Evolutionary conservation across 129 eudicot genomes (phyloP).

Genomic region (Escallonia rubra): DNA sequence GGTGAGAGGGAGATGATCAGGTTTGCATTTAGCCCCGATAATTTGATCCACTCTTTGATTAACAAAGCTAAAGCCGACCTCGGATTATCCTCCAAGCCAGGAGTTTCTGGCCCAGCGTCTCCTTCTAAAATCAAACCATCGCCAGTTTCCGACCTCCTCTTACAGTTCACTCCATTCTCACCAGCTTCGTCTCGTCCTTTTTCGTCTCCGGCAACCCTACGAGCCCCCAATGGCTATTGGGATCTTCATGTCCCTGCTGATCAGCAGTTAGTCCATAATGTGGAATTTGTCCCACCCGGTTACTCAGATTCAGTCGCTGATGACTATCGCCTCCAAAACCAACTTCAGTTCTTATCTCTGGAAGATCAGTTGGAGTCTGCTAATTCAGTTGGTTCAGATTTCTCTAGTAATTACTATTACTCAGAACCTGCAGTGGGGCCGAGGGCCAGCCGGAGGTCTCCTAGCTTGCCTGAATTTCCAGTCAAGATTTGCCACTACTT

Average conservation of each 20-base stretch:
- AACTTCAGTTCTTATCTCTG: constrained; percentile 39
- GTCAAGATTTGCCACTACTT: constrained; percentile 56
- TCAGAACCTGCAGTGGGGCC: constrained; percentile 45
- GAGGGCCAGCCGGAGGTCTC: constrained; percentile 47
- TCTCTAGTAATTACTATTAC: constrained; percentile 26
- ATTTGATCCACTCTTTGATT: constrained; percentile 28
- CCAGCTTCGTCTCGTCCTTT: constrained; percentile 23
- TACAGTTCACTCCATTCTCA: constrained; percentile 35
- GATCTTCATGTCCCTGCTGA: constrained; percentile 29
- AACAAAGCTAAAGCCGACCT: constrained; percentile 32
- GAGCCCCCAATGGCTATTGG: constrained; percentile 28
- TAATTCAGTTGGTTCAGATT: constrained; percentile 24
- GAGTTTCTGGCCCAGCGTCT: constrained; percentile 21
- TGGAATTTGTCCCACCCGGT: constrained; percentile 34
- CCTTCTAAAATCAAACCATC: constrained; percentile 22
- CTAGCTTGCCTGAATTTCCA: constrained; percentile 57
- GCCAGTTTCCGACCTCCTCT: constrained; percentile 24
- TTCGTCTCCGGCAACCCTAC: constrained; percentile 27
- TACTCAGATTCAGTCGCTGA: constrained; percentile 36
- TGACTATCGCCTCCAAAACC: constrained; percentile 43
- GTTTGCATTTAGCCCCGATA: constrained; percentile 49
- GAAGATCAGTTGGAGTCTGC: constrained; percentile 39
- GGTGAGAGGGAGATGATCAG: constrained; percentile 55
- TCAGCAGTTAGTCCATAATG: neutral
- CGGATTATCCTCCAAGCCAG: constrained; percentile 25